phyloP scores from a whole-genome alignment of 768 basidiomycete genomes.

The Boletus sp. region DNA sequence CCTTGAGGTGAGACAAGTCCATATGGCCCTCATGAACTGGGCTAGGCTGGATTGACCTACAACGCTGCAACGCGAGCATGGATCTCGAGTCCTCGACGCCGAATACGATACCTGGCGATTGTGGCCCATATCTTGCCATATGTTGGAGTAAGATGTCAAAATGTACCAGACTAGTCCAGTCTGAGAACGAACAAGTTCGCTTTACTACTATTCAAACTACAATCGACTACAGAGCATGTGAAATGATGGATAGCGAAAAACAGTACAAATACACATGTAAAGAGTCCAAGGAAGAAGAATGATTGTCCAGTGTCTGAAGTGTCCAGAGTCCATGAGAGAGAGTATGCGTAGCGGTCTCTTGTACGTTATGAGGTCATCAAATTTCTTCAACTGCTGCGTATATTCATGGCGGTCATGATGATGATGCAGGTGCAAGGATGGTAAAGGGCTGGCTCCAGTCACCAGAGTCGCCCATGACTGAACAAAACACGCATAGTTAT shows the following conservation, averaged over 20 bases:
- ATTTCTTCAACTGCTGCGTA: background rate
- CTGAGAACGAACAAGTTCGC: background rate
- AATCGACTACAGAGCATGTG: conserved; percentile 9
- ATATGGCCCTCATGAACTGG: too few relatives aligned
- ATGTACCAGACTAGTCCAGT: too few relatives aligned
- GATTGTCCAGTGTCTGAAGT: conserved; percentile 8
- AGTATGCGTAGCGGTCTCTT: background rate
- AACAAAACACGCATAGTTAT: background rate
- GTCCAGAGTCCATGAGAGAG: conserved; percentile 11
- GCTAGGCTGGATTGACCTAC: too few relatives aligned
- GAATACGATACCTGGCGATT: too few relatives aligned
- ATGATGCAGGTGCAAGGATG: conserved; percentile 27
- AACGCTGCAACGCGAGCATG: too few relatives aligned
- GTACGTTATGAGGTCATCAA: conserved; percentile 17
- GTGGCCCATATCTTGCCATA: too few relatives aligned
- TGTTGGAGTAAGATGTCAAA: too few relatives aligned
- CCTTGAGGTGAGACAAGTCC: too few relatives aligned
- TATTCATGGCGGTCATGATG: conserved; percentile 16
- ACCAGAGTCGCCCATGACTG: conserved; percentile 56
- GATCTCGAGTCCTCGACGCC: too few relatives aligned
- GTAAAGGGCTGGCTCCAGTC: conserved; percentile 45
- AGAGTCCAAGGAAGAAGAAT: conserved; percentile 1
- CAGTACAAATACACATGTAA: conserved; percentile 1
- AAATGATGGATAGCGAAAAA: conserved; percentile 2
- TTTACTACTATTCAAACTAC: background rate